Conservation (phyloP, 139 green algal genomes). For the Klebsormidium nitens region DNA sequence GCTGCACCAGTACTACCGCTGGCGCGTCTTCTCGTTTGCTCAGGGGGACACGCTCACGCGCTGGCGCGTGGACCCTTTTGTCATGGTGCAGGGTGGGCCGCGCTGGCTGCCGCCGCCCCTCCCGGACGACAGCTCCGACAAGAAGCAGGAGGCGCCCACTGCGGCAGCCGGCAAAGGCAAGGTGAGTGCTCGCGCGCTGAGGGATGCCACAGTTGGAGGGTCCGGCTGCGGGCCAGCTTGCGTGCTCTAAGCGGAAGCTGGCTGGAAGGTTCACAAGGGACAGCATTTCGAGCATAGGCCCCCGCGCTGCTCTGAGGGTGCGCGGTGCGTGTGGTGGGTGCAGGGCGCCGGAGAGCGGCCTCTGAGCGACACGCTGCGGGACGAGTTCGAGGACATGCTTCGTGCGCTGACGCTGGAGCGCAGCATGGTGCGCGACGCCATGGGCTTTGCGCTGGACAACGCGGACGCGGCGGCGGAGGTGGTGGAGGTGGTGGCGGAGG, state of each 20-base stretch:
- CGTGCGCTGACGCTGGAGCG: conserved; percentile 64
- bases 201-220: too few relatives aligned
- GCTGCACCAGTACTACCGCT: conserved; percentile 90
- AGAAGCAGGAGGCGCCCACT: too few relatives aligned
- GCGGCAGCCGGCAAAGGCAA: too few relatives aligned
- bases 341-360: conserved; percentile 22
- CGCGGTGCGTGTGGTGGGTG: conserved; percentile 32
- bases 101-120: conserved; percentile 25
- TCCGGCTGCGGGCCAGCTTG: too few relatives aligned
- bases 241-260: too few relatives aligned
- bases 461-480: conserved; percentile 74
- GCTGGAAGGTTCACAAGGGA: too few relatives aligned
- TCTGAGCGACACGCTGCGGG: conserved; percentile 42
- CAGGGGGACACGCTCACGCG: conserved; percentile 62
- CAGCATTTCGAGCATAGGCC: too few relatives aligned
- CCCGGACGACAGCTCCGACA: too few relatives aligned
- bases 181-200: too few relatives aligned
- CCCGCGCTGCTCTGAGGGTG: neutral
- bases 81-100: too few relatives aligned
- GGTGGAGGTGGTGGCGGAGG: conserved; percentile 73
- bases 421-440: conserved; percentile 63
- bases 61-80: conserved; percentile 87
- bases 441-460: conserved; percentile 89
- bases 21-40: conserved; percentile 67
- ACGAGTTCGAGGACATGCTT: conserved; percentile 82